phyloP scores from a whole-genome alignment of 192 early-diverging fungal species.

The Coemansia furcata region DNA sequence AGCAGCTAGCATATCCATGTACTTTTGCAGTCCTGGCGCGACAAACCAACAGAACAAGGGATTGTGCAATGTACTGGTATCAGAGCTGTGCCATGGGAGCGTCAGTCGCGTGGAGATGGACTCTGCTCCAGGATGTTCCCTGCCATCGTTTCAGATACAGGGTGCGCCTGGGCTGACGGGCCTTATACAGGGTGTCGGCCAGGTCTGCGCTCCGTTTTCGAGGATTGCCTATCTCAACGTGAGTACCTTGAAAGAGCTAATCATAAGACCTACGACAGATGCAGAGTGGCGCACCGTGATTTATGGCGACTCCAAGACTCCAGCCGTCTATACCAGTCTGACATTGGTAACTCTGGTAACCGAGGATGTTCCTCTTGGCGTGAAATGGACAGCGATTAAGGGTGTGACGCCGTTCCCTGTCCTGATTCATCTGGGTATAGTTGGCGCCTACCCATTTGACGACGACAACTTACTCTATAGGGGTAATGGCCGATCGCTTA shows the following conservation, averaged over 20 bases:
- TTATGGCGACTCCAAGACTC: background rate
- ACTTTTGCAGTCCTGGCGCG: background rate
- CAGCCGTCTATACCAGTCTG: background rate
- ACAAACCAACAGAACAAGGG: background rate
- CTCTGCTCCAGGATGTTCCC: background rate
- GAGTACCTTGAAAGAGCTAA: background rate
- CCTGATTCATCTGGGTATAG: background rate
- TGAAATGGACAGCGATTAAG: background rate
- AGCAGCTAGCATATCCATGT: background rate
- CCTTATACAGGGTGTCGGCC: background rate
- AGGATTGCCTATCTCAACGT: conserved; percentile 2
- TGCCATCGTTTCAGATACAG: background rate
- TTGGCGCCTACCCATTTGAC: background rate
- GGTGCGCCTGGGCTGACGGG: background rate
- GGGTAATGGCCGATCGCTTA: background rate
- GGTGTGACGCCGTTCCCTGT: background rate
- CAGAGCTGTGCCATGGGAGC: background rate
- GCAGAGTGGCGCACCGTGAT: background rate
- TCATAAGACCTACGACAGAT: background rate
- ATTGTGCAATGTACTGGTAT: background rate
- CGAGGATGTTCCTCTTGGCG: too few species aligned
- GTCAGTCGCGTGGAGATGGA: background rate
- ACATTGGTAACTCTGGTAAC: background rate
- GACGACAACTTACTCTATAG: background rate
- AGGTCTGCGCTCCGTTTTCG: background rate